Conservation (phyloP, 2,329 filamentous ascomycete species). For the Colletotrichum lupini region DNA sequence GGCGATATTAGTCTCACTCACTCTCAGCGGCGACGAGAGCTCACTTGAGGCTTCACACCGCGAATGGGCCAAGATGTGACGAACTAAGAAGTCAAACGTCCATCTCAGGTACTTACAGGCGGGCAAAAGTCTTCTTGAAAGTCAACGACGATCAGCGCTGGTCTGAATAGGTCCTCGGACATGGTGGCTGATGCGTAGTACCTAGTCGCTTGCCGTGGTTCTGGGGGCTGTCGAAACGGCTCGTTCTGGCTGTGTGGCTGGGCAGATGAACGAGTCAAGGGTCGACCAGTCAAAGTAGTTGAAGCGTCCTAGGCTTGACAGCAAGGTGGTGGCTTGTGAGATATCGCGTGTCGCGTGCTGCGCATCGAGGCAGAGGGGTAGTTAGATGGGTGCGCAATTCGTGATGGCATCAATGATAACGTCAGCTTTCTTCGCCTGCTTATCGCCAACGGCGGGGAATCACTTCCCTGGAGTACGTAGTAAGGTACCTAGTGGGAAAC, state of each 20-base stretch:
- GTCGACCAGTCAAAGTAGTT: too few species aligned
- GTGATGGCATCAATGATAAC: not conserved
- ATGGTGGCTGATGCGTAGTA: slow-evolving; percentile 30
- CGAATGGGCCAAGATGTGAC: slow-evolving; percentile 18
- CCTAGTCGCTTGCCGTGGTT: not conserved
- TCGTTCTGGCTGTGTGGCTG: not conserved
- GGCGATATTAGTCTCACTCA: slow-evolving; percentile 1
- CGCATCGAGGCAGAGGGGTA: not conserved
- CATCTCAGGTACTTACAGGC: slow-evolving; percentile 68
- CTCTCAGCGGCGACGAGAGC: not conserved
- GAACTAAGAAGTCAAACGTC: slow-evolving; percentile 9
- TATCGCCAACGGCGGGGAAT: not conserved
- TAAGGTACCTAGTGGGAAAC: too few species aligned
- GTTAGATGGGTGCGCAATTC: not conserved
- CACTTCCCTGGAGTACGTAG: not conserved
- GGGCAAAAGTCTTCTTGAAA: slow-evolving; percentile 96
- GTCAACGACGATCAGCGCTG: slow-evolving; percentile 79
- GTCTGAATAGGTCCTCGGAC: slow-evolving; percentile 49
- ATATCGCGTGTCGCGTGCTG: not conserved
- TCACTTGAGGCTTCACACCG: not conserved
- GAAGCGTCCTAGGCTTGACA: not conserved
- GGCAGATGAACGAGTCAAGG: not conserved
- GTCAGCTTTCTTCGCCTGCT: not conserved
- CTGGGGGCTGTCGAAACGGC: not conserved
- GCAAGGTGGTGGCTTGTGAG: not conserved